phyloP scores from a whole-genome alignment of 2,329 filamentous ascomycete species.

The Epichloe coenophiala region DNA sequence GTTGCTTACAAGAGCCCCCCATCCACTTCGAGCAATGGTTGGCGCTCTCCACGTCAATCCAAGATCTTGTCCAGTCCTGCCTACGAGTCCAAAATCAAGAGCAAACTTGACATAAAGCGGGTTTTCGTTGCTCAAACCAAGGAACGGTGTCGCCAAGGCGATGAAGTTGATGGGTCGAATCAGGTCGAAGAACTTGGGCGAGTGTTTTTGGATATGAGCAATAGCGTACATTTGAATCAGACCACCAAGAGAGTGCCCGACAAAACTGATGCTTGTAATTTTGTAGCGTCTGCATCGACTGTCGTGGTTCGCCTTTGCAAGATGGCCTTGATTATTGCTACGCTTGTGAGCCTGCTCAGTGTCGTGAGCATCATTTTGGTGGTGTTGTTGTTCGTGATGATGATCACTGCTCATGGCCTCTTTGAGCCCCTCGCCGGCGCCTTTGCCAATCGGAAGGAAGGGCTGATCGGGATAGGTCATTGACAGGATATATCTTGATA shows the following conservation, averaged over 20 bases:
- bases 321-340: constrained; percentile 44
- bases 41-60: constrained; percentile 90
- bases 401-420: constrained; percentile 25
- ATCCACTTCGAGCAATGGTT: constrained; percentile 70
- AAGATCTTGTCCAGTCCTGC: constrained; percentile 89
- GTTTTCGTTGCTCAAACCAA: constrained; percentile 93
- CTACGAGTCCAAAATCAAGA: constrained; percentile 87
- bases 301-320: constrained; percentile 39
- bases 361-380: constrained; percentile 25
- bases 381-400: constrained; percentile 30
- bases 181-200: constrained; percentile 73
- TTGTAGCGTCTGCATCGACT: constrained; percentile 49
- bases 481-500: constrained; percentile 79
- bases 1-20: constrained; percentile 76
- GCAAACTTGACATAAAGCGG: constrained; percentile 96
- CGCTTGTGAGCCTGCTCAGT: constrained; percentile 42
- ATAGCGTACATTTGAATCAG: constrained; percentile 87
- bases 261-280: constrained; percentile 89
- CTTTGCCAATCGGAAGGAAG: constrained; percentile 53
- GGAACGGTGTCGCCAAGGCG: constrained; percentile 70
- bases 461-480: constrained; percentile 93
- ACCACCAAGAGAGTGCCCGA: constrained; percentile 83
- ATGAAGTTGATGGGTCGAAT: constrained; percentile 89
- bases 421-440: constrained; percentile 28
- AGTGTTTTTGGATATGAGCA: constrained; percentile 93